Base-by-base conservation (phyloP, 2,329 filamentous ascomycete genomes). In the Hymenoscyphus fructigenus region DNA sequence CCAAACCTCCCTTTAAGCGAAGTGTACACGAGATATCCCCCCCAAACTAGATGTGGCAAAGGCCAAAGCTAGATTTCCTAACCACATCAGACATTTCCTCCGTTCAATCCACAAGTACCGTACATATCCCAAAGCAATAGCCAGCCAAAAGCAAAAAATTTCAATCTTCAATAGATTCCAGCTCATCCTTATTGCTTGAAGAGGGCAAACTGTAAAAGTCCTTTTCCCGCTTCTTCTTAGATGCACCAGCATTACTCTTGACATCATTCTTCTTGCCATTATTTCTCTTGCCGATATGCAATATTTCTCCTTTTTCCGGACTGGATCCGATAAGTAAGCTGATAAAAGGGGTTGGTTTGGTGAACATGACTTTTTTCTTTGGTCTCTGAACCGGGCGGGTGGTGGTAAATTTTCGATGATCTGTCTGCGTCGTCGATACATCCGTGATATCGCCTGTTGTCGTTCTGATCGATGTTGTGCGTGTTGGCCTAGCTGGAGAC, bases 121-220 rank as follows among this genome's bases (percentile, higher is more conserved):
- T 32, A 57, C 0, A 57, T 34, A 29, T 57, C 53, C 53, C 26
- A 17, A 29, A 29, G 34, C 57, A 10, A 59, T 59, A 36, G 34
- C 20, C 26, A 36, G 57, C 15, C 57, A 59, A 59, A 58, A n/a
- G 23, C 63, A 47, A 47, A 62, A 66, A 57, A 53, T 28, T 61
- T 62, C 61, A 71, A 62, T 71, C 67, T 60, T 69, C 67, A 36
- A 71, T 69, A 69, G 67, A 67, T 68, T 68, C 66, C 47, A 68
- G 53, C 10, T 67, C 65, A 55, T 65, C 61, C 50, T 63, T 41
- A 34, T 66, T 61, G 62, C 67, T 50, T 36, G 56, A 64, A 41
- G 55, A 61, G 15, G n/a, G 41, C 55, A 66, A 29, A 58, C 57
- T 60, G 12, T 61, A 41, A 7, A 61, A 41, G 41, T 66, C 61